phyloP scores from a whole-genome alignment of 768 basidiomycete genomes.

The Amanita molliuscula region DNA sequence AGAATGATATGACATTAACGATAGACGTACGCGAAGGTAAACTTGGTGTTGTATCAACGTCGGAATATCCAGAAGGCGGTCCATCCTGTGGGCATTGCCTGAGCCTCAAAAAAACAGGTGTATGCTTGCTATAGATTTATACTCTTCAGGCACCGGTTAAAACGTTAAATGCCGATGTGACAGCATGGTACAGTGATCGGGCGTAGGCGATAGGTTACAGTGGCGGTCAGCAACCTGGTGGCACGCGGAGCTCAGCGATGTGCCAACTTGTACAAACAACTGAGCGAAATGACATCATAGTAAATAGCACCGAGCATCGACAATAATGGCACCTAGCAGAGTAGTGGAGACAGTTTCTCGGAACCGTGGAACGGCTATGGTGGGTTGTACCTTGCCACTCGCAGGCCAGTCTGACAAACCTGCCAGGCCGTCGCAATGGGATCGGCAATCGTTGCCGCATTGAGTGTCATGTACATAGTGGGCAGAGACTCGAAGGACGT shows the following conservation, averaged over 20 bases:
- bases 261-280: too few relatives aligned
- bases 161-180: neutral
- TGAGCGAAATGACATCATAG: neutral
- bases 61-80: neutral
- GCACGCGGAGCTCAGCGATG: too few relatives aligned
- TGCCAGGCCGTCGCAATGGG: slow-evolving; percentile 21
- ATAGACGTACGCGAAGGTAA: neutral
- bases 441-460: slow-evolving; percentile 15
- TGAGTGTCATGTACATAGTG: slow-evolving; percentile 23
- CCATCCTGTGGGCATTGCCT: neutral
- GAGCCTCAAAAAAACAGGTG: neutral
- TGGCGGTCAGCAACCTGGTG: neutral
- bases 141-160: neutral
- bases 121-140: neutral
- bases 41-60: neutral
- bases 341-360: neutral
- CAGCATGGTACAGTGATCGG: neutral
- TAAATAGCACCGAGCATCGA: too few relatives aligned
- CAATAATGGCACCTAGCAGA: neutral
- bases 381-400: neutral
- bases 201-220: too few relatives aligned
- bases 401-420: neutral
- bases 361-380: slow-evolving; percentile 3
- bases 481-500: slow-evolving; percentile 21
- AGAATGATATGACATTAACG: neutral